Conservation (phyloP, 768 basidiomycete genomes). For the Termitomyces sp. region DNA sequence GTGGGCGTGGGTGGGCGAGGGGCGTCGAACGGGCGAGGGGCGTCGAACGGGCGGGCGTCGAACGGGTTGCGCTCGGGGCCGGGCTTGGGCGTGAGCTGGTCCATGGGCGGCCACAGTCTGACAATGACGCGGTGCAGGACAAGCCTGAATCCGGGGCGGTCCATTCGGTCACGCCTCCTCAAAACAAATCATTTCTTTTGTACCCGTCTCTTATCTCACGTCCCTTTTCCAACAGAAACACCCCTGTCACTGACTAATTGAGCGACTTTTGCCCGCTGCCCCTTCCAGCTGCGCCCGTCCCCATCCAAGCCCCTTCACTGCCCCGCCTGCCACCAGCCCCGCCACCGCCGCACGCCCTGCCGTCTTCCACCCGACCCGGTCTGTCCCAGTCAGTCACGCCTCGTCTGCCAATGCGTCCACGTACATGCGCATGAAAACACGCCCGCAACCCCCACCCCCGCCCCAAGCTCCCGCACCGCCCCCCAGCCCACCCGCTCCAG, state of each 20-base stretch:
- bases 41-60: too few species aligned
- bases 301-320: constrained; percentile 43
- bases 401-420: too few species aligned
- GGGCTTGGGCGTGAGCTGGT: constrained; percentile 59
- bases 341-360: constrained; percentile 42
- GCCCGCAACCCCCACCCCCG: constrained; percentile 57
- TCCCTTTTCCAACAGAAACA: neutral
- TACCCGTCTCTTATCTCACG: neutral
- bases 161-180: constrained; percentile 10
- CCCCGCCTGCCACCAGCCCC: constrained; percentile 52
- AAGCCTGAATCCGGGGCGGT: neutral
- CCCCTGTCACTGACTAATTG: constrained; percentile 8
- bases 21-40: constrained; percentile 63
- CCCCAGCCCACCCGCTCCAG: constrained; percentile 31
- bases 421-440: constrained; percentile 51
- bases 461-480: constrained; percentile 45
- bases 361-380: constrained; percentile 50
- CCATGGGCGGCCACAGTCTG: constrained; percentile 58
- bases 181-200: neutral
- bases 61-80: constrained; percentile 38
- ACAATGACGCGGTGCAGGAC: constrained; percentile 41
- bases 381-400: constrained; percentile 30
- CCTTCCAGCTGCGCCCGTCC: constrained; percentile 22
- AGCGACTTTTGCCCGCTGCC: too few species aligned
- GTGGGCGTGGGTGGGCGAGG: constrained; percentile 25